Conservation (phyloP, 2,329 filamentous ascomycete genomes). For the Aspergillus glaucus region DNA sequence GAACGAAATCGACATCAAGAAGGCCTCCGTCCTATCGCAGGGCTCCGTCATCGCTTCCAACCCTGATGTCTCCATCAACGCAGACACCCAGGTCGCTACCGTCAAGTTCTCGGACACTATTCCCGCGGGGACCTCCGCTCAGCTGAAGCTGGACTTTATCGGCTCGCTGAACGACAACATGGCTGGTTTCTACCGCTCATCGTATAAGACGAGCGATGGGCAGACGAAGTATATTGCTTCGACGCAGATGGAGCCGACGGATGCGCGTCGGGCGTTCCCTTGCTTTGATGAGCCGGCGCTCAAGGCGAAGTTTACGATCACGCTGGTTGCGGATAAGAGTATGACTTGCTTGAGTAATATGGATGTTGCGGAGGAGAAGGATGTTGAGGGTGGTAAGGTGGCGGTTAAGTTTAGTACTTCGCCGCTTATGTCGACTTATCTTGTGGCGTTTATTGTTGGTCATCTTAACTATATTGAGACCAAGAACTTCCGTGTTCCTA, state of each 20-base stretch:
- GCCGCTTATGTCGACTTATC: slow-evolving; percentile 92
- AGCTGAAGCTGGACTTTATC: slow-evolving; percentile 69
- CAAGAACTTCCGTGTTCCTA: slow-evolving; percentile 81
- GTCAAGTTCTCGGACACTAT: slow-evolving; percentile 71
- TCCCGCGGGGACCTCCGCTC: slow-evolving; percentile 67
- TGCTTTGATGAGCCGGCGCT: slow-evolving; percentile 95
- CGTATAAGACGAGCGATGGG: slow-evolving; percentile 78
- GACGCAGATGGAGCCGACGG: slow-evolving; percentile 94
- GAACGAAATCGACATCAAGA: slow-evolving; percentile 76
- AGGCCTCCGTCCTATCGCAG: slow-evolving; percentile 57
- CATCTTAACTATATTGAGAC: slow-evolving; percentile 93
- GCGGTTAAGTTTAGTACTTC: slow-evolving; percentile 88
- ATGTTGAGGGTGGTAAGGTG: slow-evolving; percentile 67
- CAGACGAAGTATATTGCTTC: slow-evolving; percentile 77
- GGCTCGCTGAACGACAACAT: slow-evolving; percentile 87
- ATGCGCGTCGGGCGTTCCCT: slow-evolving; percentile 85
- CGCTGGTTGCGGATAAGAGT: slow-evolving; percentile 81
- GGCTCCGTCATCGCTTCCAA: slow-evolving; percentile 55
- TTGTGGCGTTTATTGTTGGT: slow-evolving; percentile 87
- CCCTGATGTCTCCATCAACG: slow-evolving; percentile 66
- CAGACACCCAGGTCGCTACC: slow-evolving; percentile 72
- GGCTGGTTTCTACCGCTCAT: slow-evolving; percentile 95
- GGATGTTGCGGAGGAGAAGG: slow-evolving; percentile 77
- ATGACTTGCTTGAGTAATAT: slow-evolving; percentile 95
- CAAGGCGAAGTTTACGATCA: slow-evolving; percentile 89